phyloP scores from a whole-genome alignment of 371 early-diverging fungal species.

The Lichtheimia ornata region DNA sequence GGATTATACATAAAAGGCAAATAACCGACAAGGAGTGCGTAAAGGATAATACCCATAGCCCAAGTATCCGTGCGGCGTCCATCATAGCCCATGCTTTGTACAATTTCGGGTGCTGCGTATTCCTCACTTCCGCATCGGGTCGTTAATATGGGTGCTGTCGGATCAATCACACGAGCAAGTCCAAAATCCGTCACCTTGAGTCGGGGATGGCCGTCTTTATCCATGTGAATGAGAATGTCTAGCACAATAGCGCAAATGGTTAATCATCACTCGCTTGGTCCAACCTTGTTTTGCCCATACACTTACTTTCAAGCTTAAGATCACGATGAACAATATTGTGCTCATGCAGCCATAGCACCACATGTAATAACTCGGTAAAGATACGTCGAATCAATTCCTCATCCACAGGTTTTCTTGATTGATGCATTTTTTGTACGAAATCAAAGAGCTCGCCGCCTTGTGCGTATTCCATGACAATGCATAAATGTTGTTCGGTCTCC shows the following conservation, averaged over 20 bases:
- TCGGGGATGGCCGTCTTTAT: slow-evolving; percentile 33
- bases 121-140: slow-evolving; percentile 75
- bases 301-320: slow-evolving; percentile 77
- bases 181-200: slow-evolving; percentile 78
- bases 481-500: slow-evolving; percentile 62
- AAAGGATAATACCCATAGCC: slow-evolving; percentile 75
- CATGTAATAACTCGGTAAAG: slow-evolving; percentile 58
- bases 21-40: slow-evolving; percentile 56
- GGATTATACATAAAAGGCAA: slow-evolving; percentile 58
- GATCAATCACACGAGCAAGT: slow-evolving; percentile 57
- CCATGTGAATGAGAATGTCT: slow-evolving; percentile 38
- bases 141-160: slow-evolving; percentile 39
- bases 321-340: slow-evolving; percentile 78
- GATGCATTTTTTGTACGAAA: slow-evolving; percentile 54
- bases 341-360: slow-evolving; percentile 70
- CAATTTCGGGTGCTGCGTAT: slow-evolving; percentile 86
- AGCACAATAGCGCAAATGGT: neutral
- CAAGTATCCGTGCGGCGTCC: slow-evolving; percentile 71
- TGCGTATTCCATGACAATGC: slow-evolving; percentile 68
- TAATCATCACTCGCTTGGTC: neutral
- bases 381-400: slow-evolving; percentile 31
- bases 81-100: slow-evolving; percentile 66
- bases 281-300: no score
- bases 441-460: slow-evolving; percentile 71
- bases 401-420: slow-evolving; percentile 23